These are phyloP conservation scores for Simmondsia chinensis DNA, from an alignment of 148 eudicot species.

Conservation along the genomic window DNA sequence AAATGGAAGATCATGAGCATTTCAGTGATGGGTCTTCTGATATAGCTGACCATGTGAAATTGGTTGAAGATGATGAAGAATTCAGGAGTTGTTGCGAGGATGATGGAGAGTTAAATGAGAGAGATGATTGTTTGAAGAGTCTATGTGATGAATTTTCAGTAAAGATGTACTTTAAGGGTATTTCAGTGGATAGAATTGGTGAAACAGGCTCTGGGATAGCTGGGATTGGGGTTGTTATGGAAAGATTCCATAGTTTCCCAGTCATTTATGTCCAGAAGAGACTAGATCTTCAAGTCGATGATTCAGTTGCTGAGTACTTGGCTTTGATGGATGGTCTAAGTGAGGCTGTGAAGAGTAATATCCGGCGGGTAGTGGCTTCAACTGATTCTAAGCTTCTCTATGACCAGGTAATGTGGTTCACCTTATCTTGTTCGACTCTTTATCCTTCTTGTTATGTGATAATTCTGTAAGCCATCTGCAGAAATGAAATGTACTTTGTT, in stretches of 20 bases:
- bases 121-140: constrained; percentile 21
- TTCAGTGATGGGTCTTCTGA: constrained; percentile 1
- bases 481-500: too few species aligned
- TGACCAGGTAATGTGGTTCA: constrained; percentile 47
- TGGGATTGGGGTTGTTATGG: constrained; percentile 76
- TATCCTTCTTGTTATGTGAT: too few species aligned
- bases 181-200: constrained; percentile 37
- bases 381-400: constrained; percentile 49
- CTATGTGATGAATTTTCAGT: constrained; percentile 31
- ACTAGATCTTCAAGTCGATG: constrained; percentile 71
- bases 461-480: too few species aligned
- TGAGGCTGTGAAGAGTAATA: constrained; percentile 34
- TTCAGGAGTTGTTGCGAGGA: constrained; percentile 67
- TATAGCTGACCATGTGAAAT: constrained; percentile 9
- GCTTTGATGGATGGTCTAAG: constrained; percentile 65
- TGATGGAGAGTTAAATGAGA: constrained; percentile 33
- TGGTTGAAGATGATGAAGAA: constrained; percentile 71
- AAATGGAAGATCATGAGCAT: constrained; percentile 25
- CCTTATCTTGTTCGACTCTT: not conserved
- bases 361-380: constrained; percentile 35
- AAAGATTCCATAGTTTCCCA: constrained; percentile 22
- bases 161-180: constrained; percentile 61
- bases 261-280: constrained; percentile 57
- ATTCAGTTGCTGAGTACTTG: constrained; percentile 59
- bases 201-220: constrained; percentile 42